phyloP scores from a whole-genome alignment of 805 yeast genomes.

The Yarrowia sp. region DNA sequence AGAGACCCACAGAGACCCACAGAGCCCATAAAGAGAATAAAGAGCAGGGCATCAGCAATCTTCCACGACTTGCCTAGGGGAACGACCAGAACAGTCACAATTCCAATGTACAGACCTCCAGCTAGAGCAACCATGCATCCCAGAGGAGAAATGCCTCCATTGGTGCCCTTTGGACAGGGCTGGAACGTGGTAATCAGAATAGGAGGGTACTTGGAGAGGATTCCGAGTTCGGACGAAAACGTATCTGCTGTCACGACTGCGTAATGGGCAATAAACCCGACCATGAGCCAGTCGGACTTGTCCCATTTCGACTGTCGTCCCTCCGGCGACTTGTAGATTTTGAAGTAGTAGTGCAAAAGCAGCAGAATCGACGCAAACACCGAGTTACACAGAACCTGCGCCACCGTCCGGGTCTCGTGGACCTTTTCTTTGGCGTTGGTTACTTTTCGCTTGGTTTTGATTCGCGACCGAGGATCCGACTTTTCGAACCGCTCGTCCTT shows the following conservation, averaged over 20 bases:
- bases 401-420: conserved; percentile 40
- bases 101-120: conserved; percentile 41
- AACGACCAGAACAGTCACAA: conserved; percentile 34
- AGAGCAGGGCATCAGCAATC: conserved; percentile 25
- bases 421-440: conserved; percentile 30
- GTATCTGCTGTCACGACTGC: conserved; percentile 48
- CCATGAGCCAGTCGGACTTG: conserved; percentile 26
- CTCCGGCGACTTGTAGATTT: background rate
- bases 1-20: conserved; percentile 43
- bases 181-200: conserved; percentile 43
- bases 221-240: conserved; percentile 49
- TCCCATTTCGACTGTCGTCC: conserved; percentile 12
- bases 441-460: background rate
- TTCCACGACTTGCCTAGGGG: conserved; percentile 30
- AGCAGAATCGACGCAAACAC: conserved; percentile 41
- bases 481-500: conserved; percentile 7
- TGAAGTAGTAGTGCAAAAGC: conserved; percentile 30
- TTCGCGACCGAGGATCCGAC: background rate
- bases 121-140: conserved; percentile 41
- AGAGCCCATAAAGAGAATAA: conserved; percentile 35
- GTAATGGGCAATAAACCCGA: conserved; percentile 41
- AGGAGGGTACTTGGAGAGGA: conserved; percentile 41
- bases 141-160: conserved; percentile 44
- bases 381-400: conserved; percentile 46
- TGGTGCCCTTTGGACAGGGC: conserved; percentile 47